These are phyloP conservation scores for Phialophora tarda DNA, from an alignment of 2,329 filamentous ascomycete species.

Conservation along the genomic window DNA sequence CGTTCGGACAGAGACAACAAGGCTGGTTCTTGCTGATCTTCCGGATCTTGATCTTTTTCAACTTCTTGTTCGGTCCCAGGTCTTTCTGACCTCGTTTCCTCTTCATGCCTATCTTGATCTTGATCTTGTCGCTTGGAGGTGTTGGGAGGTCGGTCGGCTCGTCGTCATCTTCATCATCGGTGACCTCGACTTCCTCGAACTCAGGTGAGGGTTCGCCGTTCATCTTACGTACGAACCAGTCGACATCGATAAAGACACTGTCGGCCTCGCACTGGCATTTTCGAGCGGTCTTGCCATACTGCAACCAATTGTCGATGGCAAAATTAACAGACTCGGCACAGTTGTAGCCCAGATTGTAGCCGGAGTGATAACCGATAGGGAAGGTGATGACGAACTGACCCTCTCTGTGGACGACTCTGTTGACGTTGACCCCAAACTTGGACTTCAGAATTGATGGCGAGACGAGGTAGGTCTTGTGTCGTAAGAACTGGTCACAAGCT, in stretches of 20 bases:
- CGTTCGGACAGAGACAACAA: constrained; percentile 91
- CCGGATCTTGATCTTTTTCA: constrained; percentile 76
- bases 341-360: constrained; percentile 97
- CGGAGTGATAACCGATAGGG: constrained; percentile 97
- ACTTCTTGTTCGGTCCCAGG: constrained; percentile 56
- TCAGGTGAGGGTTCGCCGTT: constrained; percentile 74
- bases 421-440: constrained; percentile 93
- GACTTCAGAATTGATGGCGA: constrained; percentile 86
- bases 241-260: constrained; percentile 97
- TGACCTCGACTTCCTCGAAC: constrained; percentile 54
- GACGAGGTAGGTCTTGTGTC: constrained; percentile 96
- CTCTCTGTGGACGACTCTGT: constrained; percentile 92
- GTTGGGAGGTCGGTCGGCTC: constrained; percentile 74
- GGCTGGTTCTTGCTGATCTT: constrained; percentile 65
- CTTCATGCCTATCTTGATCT: constrained; percentile 64
- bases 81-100: constrained; percentile 64
- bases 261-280: constrained; percentile 97
- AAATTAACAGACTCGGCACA: constrained; percentile 99
- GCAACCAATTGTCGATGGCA: constrained; percentile 90
- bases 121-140: constrained; percentile 76
- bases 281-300: constrained; percentile 93
- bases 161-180: constrained; percentile 70
- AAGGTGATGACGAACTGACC: constrained; percentile 99
- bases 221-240: constrained; percentile 92
- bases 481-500: constrained; percentile 91